Percentiles rank a stretch among this genome's conserved stretches.
Conservation (phyloP, 257 asterid genomes). For the Handroanthus guayacan region DNA sequence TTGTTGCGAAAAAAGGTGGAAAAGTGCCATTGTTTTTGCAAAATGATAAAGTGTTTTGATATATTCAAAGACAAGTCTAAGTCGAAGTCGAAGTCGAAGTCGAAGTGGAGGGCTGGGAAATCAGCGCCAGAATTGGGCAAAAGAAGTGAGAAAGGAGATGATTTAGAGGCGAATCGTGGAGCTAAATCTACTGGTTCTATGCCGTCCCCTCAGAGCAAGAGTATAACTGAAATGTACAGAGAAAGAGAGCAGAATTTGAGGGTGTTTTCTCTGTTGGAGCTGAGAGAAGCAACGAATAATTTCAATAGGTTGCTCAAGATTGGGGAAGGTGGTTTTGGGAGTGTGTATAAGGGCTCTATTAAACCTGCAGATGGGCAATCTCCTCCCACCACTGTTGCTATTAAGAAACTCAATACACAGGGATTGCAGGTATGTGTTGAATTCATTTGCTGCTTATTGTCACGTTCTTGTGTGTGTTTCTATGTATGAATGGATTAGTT, state of each 20-base stretch:
- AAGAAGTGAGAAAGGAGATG: conserved; percentile 20
- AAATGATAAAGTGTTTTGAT: conserved; percentile 67
- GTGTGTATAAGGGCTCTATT: conserved; percentile 80
- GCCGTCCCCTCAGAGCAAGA: conserved; percentile 56
- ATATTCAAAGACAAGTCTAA: conserved; percentile 61
- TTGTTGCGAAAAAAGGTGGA: not conserved
- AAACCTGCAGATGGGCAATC: conserved; percentile 45
- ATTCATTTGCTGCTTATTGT: not conserved
- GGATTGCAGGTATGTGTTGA: conserved; percentile 72
- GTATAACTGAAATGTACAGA: conserved; percentile 76
- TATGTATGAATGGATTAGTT: not conserved
- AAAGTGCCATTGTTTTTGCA: not conserved
- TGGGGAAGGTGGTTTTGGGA: conserved; percentile 97
- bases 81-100: conserved; percentile 40
- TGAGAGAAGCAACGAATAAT: conserved; percentile 70
- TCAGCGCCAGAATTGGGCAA: conserved; percentile 72
- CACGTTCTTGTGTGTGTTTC: not conserved
- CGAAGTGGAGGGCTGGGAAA: conserved; percentile 35
- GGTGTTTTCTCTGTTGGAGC: conserved; percentile 72
- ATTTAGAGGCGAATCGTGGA: conserved; percentile 45
- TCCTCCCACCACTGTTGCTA: conserved; percentile 67
- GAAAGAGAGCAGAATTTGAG: conserved; percentile 62
- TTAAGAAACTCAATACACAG: conserved; percentile 73
- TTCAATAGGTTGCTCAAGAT: conserved; percentile 73
- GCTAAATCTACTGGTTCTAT: conserved; percentile 71